Evolutionary conservation across 2,329 filamentous ascomycete species (phyloP), one percentile per base, ranked within the genome.

Genomic region (Colletotrichum sp.): DNA sequence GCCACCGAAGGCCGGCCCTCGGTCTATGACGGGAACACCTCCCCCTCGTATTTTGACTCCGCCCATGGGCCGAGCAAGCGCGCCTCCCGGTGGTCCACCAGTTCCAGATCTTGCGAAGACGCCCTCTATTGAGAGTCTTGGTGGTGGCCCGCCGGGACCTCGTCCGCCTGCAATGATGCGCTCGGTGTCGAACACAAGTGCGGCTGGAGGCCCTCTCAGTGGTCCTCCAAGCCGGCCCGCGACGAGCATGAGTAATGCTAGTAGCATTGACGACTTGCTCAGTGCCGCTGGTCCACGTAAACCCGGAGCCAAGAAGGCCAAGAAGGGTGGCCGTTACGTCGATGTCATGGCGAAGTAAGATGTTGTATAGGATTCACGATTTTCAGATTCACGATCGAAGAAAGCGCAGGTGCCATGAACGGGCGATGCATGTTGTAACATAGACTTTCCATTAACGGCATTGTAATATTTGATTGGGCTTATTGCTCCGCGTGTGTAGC

Each of bases 181-280:
- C 30, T 87, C 88, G 2, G 85, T 84, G 22, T 91, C 89, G 16
- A 87, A 84, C 74, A 85, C 84, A 25, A 90, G 88, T 79, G 60
- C 70, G 25, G 83, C 82, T 28, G 79, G 83, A 36, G 85, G 83
- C 7, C 83, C 85, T 6, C 83, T 84, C 3, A 87, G 84, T 78
- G 84, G 86, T n/a, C 93, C 93, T 13, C 91, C 92, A 5, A 93
- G 91, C 81, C 88, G 94, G 77, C 96, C 96, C 6, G 85, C 91
- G 8, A 98, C 95, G 5, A 94, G 94, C 77, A 93, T 98, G 89
- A 98, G 95, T 84, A 95, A 95, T 82, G 95, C 95, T n/a, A 98
- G 93, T 84, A 97, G 94, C 80, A 98, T 99, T 82, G 97, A 99
- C 80, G 97, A 99, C 83, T 87, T 99, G 77, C 87, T 99, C 27